Evolutionary conservation across 176 grass and related monocot genomes (phyloP).

Genomic region (Paspalum vaginatum): DNA sequence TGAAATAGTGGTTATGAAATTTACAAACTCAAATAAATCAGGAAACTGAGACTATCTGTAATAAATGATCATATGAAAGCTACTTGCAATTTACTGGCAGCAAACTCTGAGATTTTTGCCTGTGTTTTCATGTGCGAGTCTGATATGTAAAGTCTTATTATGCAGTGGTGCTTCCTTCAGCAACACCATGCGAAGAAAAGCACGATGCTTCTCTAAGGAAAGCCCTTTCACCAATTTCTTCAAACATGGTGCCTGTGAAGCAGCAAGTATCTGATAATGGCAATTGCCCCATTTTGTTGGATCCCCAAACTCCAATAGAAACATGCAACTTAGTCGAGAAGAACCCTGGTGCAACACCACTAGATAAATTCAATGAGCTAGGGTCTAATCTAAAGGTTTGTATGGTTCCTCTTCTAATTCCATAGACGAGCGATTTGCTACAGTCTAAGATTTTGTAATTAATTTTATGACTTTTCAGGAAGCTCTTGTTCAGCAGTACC

Average conservation of each 20-base stretch:
- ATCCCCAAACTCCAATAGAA: constrained; percentile 54
- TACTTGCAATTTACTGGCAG: constrained; percentile 27
- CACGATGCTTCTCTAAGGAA: constrained; percentile 64
- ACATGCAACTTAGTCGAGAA: constrained; percentile 38
- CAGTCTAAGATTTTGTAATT: constrained; percentile 28
- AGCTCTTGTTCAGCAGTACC: constrained; percentile 76
- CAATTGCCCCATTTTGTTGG: constrained; percentile 27
- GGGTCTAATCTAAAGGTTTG: constrained; percentile 74
- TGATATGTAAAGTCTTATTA: constrained; percentile 25
- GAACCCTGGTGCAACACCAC: constrained; percentile 53
- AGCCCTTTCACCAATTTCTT: constrained; percentile 76
- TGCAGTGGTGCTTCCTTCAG: constrained; percentile 40
- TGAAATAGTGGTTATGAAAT: not conserved
- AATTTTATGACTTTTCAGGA: constrained; percentile 53
- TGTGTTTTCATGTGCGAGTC: constrained; percentile 10
- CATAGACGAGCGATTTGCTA: constrained; percentile 12
- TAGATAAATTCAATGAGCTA: constrained; percentile 69
- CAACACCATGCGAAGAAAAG: constrained; percentile 54
- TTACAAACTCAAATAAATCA: not conserved
- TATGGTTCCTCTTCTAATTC: constrained; percentile 1
- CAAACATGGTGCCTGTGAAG: constrained; percentile 43
- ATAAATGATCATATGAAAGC: too few species aligned
- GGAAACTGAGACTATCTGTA: not conserved
- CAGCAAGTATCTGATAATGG: constrained; percentile 37
- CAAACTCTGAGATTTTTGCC: constrained; percentile 20